A percentile compares a stretch with the other conserved stretches of the same genome.
These are phyloP conservation scores for Linnemannia zychae DNA, from an alignment of 192 early-diverging fungal species.

Conservation along the genomic window DNA sequence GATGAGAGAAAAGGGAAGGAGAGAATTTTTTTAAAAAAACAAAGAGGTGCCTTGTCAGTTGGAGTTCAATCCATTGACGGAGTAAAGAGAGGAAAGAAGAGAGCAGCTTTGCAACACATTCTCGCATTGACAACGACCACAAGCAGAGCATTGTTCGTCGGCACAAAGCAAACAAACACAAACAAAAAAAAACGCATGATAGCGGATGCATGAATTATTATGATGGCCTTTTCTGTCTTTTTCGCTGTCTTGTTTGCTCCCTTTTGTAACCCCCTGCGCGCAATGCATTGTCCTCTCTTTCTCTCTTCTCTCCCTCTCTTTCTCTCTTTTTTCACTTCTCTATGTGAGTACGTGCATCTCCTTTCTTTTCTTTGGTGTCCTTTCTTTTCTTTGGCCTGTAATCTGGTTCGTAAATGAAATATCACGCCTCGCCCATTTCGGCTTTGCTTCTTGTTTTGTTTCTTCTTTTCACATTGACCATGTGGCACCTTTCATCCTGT, in stretches of 20 bases:
- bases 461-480: background rate
- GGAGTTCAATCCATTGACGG: background rate
- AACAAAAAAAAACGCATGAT: background rate
- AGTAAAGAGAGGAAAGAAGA: background rate
- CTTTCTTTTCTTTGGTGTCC: background rate
- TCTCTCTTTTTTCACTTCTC: background rate
- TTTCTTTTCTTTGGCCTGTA: background rate
- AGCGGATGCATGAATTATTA: conserved; percentile 6
- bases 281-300: conserved; percentile 13
- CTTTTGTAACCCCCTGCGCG: conserved; percentile 5
- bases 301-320: background rate
- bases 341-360: too few species aligned
- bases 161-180: background rate
- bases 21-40: background rate
- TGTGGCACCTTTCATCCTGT: background rate
- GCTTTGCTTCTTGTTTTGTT: background rate
- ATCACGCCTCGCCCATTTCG: background rate
- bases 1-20: background rate
- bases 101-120: background rate
- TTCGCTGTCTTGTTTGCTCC: background rate
- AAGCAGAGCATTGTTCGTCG: background rate
- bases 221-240: background rate
- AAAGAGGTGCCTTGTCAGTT: background rate
- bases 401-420: background rate
- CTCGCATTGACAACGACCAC: background rate